Base-by-base conservation (phyloP, 2,329 filamentous ascomycete genomes). In the Colletotrichum sojae region DNA sequence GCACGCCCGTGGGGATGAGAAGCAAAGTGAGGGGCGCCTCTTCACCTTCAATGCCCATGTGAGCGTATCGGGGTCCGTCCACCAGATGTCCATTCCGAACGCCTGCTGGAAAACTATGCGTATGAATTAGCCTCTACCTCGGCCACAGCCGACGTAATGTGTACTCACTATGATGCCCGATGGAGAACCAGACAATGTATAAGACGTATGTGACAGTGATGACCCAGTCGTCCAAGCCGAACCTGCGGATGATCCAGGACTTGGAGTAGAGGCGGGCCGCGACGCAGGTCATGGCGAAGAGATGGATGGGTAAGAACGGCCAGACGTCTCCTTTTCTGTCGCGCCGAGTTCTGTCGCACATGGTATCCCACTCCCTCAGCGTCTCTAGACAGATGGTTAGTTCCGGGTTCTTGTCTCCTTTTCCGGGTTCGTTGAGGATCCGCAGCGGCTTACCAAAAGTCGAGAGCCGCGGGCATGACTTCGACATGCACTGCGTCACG, bases 61-160 rank as follows among this genome's bases (percentile, higher is more conserved):
- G 12, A 67, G 51, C 15, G 63, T 51, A 12, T 40, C 43, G 1
- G 18, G 40, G 39, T 67, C 51, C 4, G 18, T 27, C 63, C 63
- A 67, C 63, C 63, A 67, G 9, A 67, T 67, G 3, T 67, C 63
- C 5, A 22, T 59, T n/a, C 57, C 63, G 12, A 67, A 67, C 6
- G 48, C 49, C 1, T 48, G 55, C 12, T 55, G 63, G 20, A 55
- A 62, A 2, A 67, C 63, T 67, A 6, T 31, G 0, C 0, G 12
- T 4, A 16, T 12, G 1, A 4, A 22, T 67, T 3, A 67, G 57
- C 40, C 6, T 53, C 10, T 46, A 0, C 20, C 16, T 5, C 5
- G 18, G 6, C 22, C 2, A 4, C 18, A 2, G 2, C 15, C n/a
- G 6, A 10, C 15, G 12, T n/a, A 6, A n/a, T 13, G 12, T 43